These are phyloP conservation scores for Mycena sp. DNA, from an alignment of 1,284 basidiomycete genomes.

Conservation along the genomic window DNA sequence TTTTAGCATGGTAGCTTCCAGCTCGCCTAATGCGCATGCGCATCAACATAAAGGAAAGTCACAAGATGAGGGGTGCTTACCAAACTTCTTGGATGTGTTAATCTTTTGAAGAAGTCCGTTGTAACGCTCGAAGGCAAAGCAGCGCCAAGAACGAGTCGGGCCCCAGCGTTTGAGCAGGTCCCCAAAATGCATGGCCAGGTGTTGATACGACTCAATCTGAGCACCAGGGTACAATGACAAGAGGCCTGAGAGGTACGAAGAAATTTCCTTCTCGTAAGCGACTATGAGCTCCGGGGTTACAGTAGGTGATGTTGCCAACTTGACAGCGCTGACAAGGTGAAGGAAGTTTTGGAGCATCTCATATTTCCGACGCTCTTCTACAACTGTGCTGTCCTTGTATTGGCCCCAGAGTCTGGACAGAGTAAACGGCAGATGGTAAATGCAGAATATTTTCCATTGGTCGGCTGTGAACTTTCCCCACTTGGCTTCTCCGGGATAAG, in stretches of 20 bases:
- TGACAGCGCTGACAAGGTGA: constrained; percentile 46
- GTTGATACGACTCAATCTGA: constrained; percentile 47
- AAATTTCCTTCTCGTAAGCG: constrained; percentile 41
- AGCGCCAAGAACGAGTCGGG: constrained; percentile 47
- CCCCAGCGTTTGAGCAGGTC: constrained; percentile 42
- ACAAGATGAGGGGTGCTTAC: constrained; percentile 31
- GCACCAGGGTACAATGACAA: constrained; percentile 41
- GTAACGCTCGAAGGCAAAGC: constrained; percentile 47
- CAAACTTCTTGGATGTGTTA: constrained; percentile 42
- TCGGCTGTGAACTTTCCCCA: constrained; percentile 38
- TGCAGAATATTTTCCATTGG: constrained; percentile 32
- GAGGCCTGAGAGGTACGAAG: constrained; percentile 40
- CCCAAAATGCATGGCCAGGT: constrained; percentile 46
- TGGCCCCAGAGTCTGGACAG: constrained; percentile 37
- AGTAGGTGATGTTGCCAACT: constrained; percentile 37
- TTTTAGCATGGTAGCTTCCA: constrained; percentile 40
- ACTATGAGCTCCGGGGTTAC: constrained; percentile 32
- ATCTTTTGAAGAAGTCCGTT: constrained; percentile 44
- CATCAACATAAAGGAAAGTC: neutral
- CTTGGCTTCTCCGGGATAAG: neutral
- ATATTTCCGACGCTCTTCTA: constrained; percentile 22
- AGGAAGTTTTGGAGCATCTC: constrained; percentile 49
- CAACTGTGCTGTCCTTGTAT: neutral
- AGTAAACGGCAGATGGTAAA: constrained; percentile 33
- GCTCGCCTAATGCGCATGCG: constrained; percentile 33